Percentiles rank a stretch among this genome's conserved stretches.
These are phyloP conservation scores for Chrysosporium queenslandicum DNA, from an alignment of 2,329 filamentous ascomycete species.

Conservation along the genomic window DNA sequence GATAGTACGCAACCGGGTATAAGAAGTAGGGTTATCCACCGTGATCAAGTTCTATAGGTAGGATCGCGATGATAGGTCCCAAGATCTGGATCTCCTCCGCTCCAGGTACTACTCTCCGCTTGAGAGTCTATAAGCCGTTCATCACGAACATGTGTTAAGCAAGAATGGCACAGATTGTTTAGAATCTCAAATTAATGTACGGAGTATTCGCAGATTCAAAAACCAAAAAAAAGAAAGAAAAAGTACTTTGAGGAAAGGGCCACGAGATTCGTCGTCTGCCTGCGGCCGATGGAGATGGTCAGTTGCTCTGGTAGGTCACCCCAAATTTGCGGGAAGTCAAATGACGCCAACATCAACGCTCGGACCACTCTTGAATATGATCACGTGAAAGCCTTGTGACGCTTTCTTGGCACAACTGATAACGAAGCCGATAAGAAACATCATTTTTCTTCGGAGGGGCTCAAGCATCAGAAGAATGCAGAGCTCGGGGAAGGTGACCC, in stretches of 20 bases:
- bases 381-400: conserved; percentile 10
- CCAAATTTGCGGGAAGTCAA: conserved; percentile 7
- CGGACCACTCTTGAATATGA: conserved; percentile 32
- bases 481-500: not conserved
- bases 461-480: not conserved
- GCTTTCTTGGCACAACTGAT: conserved; percentile 1
- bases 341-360: conserved; percentile 22
- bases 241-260: not conserved
- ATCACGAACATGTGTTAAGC: not conserved
- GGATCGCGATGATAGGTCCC: not conserved
- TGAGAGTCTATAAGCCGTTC: conserved; percentile 2
- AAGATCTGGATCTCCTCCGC: not conserved
- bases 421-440: not conserved
- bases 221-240: no score
- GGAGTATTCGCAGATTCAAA: no score
- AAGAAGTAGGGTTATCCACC: not conserved
- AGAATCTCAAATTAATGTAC: not conserved
- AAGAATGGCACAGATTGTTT: not conserved
- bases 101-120: not conserved
- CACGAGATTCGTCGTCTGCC: not conserved
- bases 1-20: not conserved
- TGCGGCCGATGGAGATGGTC: not conserved
- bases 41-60: not conserved
- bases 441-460: not conserved
- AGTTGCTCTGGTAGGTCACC: not conserved